Evolutionary conservation across 2,329 filamentous ascomycete genomes (phyloP).

Genomic region (Peltaster fructicola): DNA sequence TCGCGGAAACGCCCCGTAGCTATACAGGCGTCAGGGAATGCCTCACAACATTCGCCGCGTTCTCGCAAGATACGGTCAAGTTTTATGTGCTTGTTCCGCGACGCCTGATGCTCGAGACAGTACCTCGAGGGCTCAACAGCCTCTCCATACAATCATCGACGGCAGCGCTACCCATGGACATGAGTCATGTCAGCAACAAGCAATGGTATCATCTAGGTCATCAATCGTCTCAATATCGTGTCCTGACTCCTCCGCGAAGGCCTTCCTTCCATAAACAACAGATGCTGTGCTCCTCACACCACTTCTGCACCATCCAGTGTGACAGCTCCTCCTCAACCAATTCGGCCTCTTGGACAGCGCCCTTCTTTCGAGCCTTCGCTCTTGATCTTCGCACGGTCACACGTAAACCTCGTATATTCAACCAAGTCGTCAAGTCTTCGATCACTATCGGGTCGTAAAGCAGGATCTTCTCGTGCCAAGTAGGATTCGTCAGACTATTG

Average conservation of each 20-base stretch:
- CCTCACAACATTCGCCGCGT: too few relatives aligned
- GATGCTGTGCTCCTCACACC: slow-evolving; percentile 77
- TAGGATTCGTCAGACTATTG: slow-evolving; percentile 29
- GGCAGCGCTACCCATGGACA: too few relatives aligned
- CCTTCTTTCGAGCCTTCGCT: slow-evolving; percentile 21
- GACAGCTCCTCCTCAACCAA: slow-evolving; percentile 14
- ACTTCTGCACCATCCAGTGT: slow-evolving; percentile 55
- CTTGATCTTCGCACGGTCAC: slow-evolving; percentile 7
- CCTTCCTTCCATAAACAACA: slow-evolving; percentile 59
- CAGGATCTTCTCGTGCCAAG: slow-evolving; percentile 84
- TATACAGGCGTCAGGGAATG: too few relatives aligned
- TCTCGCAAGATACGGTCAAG: too few relatives aligned
- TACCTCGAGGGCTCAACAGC: too few relatives aligned
- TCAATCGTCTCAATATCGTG: slow-evolving; percentile 17
- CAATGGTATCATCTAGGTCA: too few relatives aligned
- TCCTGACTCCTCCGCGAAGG: slow-evolving; percentile 19
- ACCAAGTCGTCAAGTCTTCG: slow-evolving; percentile 67
- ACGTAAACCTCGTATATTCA: slow-evolving; percentile 37
- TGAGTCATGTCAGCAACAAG: too few relatives aligned
- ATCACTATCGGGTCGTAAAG: slow-evolving; percentile 82
- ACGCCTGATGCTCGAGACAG: too few relatives aligned
- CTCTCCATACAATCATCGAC: too few relatives aligned
- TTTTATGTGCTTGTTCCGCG: too few relatives aligned
- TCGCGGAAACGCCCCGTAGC: too few relatives aligned
- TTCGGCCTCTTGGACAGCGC: slow-evolving; percentile 33